phyloP scores from a whole-genome alignment of 1,284 basidiomycete genomes.

The Heterobasidion irregulare region DNA sequence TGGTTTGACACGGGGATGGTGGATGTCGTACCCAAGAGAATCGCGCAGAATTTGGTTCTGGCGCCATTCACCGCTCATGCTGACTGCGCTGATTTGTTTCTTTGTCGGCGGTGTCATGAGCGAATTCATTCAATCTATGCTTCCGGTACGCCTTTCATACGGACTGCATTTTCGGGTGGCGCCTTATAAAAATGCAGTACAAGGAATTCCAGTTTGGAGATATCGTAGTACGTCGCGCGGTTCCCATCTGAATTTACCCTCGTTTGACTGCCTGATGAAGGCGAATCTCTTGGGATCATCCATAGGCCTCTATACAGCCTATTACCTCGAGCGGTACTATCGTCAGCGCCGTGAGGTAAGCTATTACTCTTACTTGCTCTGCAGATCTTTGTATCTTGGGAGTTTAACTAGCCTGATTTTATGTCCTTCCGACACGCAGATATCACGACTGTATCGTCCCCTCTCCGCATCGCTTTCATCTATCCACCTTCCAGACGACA shows the following conservation, averaged over 20 bases:
- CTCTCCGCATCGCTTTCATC: slow-evolving; percentile 32
- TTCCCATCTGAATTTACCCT: slow-evolving; percentile 9
- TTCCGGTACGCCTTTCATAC: slow-evolving; percentile 51
- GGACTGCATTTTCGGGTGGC: background rate
- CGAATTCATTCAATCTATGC: slow-evolving; percentile 75
- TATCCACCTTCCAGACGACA: slow-evolving; percentile 8
- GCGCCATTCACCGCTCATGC: slow-evolving; percentile 66
- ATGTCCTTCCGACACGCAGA: slow-evolving; percentile 30
- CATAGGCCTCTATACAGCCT: slow-evolving; percentile 62
- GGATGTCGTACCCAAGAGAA: slow-evolving; percentile 36
- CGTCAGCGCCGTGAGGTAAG: slow-evolving; percentile 66
- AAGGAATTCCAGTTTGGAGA: slow-evolving; percentile 78
- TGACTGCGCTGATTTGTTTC: slow-evolving; percentile 64
- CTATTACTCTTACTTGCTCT: background rate
- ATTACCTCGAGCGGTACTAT: slow-evolving; percentile 65
- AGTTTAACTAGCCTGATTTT: background rate
- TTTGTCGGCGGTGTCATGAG: slow-evolving; percentile 79
- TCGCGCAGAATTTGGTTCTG: slow-evolving; percentile 77
- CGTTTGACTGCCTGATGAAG: slow-evolving; percentile 26
- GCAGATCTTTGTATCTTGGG: background rate
- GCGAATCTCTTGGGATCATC: slow-evolving; percentile 79
- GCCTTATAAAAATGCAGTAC: slow-evolving; percentile 31
- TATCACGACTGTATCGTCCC: slow-evolving; percentile 67
- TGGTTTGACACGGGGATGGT: background rate
- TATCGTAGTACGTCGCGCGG: slow-evolving; percentile 43